Conservation (phyloP, 192 early-diverging fungal species). For the Entrophospora sp. region DNA sequence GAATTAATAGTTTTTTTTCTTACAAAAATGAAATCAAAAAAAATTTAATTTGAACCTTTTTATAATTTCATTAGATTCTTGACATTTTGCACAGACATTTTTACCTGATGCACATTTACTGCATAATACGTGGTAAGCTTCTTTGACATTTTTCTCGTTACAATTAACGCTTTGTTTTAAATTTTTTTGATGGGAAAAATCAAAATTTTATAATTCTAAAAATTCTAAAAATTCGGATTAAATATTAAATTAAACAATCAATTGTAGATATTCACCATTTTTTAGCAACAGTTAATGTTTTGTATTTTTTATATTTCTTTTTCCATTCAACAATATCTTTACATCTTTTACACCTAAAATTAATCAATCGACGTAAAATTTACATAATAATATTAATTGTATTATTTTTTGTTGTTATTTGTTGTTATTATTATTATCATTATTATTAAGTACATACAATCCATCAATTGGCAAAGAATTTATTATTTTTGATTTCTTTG, state of each 20-base stretch:
- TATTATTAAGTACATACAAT: conserved; percentile 40
- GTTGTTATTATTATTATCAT: conserved; percentile 26
- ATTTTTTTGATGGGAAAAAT: background rate
- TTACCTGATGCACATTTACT: conserved; percentile 70
- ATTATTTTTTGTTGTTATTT: background rate
- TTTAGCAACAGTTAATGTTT: conserved; percentile 84
- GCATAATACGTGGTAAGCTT: conserved; percentile 95
- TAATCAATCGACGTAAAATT: background rate
- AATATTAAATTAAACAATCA: conserved; percentile 11
- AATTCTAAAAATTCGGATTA: background rate
- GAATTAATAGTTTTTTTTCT: no score
- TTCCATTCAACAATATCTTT: conserved; percentile 71
- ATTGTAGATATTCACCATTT: conserved; percentile 57
- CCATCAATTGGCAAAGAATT: conserved; percentile 71
- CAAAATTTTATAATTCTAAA: background rate
- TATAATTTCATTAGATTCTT: conserved; percentile 58
- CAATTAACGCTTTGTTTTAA: conserved; percentile 49
- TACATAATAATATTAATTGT: background rate
- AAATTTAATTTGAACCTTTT: background rate
- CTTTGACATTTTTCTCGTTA: conserved; percentile 71
- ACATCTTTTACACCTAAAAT: conserved; percentile 48
- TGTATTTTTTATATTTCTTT: conserved; percentile 96
- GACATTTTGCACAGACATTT: conserved; percentile 90
- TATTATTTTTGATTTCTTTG: conserved; percentile 68
- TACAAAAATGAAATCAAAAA: background rate